Percentiles rank a stretch among this genome's conserved stretches.
Evolutionary conservation across 257 asterid genomes (phyloP).

Genomic region (Nicotiana paniculata): DNA sequence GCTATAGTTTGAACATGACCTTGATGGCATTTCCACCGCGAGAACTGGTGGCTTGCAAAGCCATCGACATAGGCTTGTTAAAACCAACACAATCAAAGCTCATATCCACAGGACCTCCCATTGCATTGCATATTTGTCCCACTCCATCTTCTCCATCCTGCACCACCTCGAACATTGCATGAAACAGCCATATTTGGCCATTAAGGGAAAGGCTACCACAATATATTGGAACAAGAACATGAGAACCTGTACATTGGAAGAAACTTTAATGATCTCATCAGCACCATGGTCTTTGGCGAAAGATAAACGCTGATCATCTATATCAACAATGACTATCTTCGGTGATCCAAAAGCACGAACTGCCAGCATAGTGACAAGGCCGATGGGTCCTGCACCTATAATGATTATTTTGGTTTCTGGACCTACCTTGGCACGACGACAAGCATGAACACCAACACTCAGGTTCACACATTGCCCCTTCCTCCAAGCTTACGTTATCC

Average conservation of each 20-base stretch:
- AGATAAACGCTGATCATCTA: constrained; percentile 60
- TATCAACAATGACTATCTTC: constrained; percentile 61
- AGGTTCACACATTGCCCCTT: constrained; percentile 95
- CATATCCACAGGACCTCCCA: constrained; percentile 53
- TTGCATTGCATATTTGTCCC: constrained; percentile 46
- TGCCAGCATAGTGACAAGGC: constrained; percentile 68
- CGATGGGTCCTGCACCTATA: constrained; percentile 88
- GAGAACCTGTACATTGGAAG: constrained; percentile 41
- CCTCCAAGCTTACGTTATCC: constrained; percentile 78
- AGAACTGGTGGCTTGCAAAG: constrained; percentile 52
- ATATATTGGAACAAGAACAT: not conserved
- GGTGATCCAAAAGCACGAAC: constrained; percentile 89
- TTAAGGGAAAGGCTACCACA: not conserved
- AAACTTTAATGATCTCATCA: constrained; percentile 60
- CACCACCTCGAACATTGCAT: not conserved
- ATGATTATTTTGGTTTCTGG: constrained; percentile 74
- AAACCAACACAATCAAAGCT: constrained; percentile 74
- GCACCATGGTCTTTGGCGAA: constrained; percentile 76
- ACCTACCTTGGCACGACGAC: constrained; percentile 72
- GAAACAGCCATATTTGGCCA: not conserved
- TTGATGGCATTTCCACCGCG: constrained; percentile 76
- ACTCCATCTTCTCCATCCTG: constrained; percentile 63
- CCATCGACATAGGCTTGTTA: constrained; percentile 65
- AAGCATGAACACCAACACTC: constrained; percentile 86
- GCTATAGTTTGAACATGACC: constrained; percentile 75